These are phyloP conservation scores for Sarcomyxa edulis DNA, from an alignment of 768 basidiomycete genomes.

Conservation along the genomic window DNA sequence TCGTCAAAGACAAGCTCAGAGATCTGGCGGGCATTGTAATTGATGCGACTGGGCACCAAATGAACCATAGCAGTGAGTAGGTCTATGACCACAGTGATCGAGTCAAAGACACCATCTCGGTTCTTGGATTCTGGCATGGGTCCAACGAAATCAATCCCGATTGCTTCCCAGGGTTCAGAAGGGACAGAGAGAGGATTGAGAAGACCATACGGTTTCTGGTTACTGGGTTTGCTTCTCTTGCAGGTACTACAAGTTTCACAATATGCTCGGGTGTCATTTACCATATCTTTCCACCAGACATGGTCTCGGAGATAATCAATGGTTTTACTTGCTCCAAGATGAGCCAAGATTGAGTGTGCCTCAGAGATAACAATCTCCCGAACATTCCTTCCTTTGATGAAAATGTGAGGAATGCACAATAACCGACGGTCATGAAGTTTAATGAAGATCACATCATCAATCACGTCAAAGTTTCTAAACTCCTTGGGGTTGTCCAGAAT, in stretches of 20 bases:
- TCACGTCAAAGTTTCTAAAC: conserved; percentile 14
- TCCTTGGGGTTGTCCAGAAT: conserved; percentile 11
- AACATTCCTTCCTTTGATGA: conserved; percentile 6
- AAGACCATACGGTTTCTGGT: conserved; percentile 10
- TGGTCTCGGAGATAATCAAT: conserved; percentile 18
- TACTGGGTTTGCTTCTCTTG: conserved; percentile 9
- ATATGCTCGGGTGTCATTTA: conserved; percentile 13
- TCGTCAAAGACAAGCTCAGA: conserved; percentile 16
- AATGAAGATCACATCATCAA: conserved; percentile 11
- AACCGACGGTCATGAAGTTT: conserved; percentile 4
- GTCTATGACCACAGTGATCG: conserved; percentile 15
- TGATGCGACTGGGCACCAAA: conserved; percentile 8
- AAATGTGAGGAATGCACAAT: conserved; percentile 14
- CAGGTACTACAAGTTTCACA: conserved; percentile 21
- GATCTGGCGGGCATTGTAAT: conserved; percentile 10
- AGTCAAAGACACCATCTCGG: conserved; percentile 14
- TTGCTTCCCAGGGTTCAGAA: conserved; percentile 17
- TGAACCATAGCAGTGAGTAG: conserved; percentile 10
- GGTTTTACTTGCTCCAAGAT: conserved; percentile 26
- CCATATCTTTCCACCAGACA: conserved; percentile 18
- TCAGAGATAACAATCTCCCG: conserved; percentile 23
- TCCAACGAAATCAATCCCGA: conserved; percentile 24
- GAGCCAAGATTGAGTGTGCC: conserved; percentile 17
- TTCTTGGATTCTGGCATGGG: conserved; percentile 20
- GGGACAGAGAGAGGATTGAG: conserved; percentile 15